These are phyloP conservation scores for Geoglossum glabrum DNA, from an alignment of 495 filamentous ascomycete genomes.

Conservation along the genomic window DNA sequence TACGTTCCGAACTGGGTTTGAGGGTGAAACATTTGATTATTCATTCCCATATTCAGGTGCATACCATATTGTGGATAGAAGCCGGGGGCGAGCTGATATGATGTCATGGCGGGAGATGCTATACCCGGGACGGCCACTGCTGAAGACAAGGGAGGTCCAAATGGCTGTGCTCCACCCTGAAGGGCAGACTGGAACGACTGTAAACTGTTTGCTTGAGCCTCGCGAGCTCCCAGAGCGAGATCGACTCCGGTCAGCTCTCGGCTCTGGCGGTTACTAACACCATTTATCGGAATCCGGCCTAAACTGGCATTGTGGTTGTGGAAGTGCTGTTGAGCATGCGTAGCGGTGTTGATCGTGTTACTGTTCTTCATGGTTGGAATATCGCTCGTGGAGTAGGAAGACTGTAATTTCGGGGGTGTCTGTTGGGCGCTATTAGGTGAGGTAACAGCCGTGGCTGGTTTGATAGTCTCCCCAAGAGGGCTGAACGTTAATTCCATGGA, in stretches of 20 bases:
- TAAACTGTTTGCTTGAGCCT: slow-evolving; percentile 16
- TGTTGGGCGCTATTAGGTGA: slow-evolving; percentile 10
- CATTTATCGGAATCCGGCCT: slow-evolving; percentile 50
- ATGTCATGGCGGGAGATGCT: slow-evolving; percentile 1
- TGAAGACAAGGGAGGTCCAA: slow-evolving; percentile 28
- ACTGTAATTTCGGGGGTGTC: slow-evolving; percentile 29
- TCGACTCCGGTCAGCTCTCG: slow-evolving; percentile 40
- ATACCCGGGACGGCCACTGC: neutral
- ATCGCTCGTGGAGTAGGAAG: slow-evolving; percentile 80
- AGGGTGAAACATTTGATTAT: slow-evolving; percentile 14
- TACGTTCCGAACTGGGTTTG: slow-evolving; percentile 20
- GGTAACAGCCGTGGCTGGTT: slow-evolving; percentile 10
- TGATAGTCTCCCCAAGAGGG: slow-evolving; percentile 26
- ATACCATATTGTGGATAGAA: slow-evolving; percentile 2
- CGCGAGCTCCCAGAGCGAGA: slow-evolving; percentile 7
- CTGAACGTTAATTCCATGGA: slow-evolving; percentile 12
- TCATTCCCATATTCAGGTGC: neutral
- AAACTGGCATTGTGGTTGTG: slow-evolving; percentile 69
- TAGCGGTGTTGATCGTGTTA: slow-evolving; percentile 25
- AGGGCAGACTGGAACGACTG: slow-evolving; percentile 45
- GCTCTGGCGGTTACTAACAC: slow-evolving; percentile 39
- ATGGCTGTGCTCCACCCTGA: slow-evolving; percentile 57
- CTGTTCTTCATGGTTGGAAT: slow-evolving; percentile 60
- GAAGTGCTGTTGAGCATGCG: slow-evolving; percentile 52
- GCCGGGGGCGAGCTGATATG: neutral